A percentile compares a stretch with the other conserved stretches of the same genome.
Evolutionary conservation across 2,329 filamentous ascomycete species (phyloP).

Genomic region (Fusarium keratoplasticum): DNA sequence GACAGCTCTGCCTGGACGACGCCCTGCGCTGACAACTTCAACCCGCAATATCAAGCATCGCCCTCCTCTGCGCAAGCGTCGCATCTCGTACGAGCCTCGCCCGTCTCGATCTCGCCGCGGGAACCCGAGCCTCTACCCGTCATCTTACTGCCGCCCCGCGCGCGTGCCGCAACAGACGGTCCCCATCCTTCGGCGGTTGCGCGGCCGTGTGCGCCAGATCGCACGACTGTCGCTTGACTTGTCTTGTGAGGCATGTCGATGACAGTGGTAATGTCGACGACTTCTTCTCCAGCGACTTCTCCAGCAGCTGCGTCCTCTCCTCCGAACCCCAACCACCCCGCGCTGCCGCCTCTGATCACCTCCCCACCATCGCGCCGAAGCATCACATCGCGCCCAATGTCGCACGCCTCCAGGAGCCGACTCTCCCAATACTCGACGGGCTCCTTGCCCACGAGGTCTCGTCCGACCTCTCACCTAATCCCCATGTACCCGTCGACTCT

Average conservation of each 20-base stretch:
- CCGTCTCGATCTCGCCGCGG: slow-evolving; percentile 24
- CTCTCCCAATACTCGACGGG: slow-evolving; percentile 85
- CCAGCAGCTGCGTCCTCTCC: slow-evolving; percentile 58
- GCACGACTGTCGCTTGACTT: slow-evolving; percentile 43
- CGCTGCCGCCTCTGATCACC: slow-evolving; percentile 68
- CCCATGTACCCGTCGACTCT: slow-evolving; percentile 88
- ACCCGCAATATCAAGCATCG: slow-evolving; percentile 19
- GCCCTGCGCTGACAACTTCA: slow-evolving; percentile 20
- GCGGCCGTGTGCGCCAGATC: slow-evolving; percentile 47
- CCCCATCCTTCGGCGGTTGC: slow-evolving; percentile 41
- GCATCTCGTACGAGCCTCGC: slow-evolving; percentile 7
- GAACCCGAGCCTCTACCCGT: slow-evolving; percentile 23
- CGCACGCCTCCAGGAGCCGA: slow-evolving; percentile 82
- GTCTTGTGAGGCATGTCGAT: slow-evolving; percentile 48
- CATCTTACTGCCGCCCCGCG: slow-evolving; percentile 37
- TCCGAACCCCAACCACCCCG: slow-evolving; percentile 64
- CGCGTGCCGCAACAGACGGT: slow-evolving; percentile 26
- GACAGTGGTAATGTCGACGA: slow-evolving; percentile 68
- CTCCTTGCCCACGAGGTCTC: slow-evolving; percentile 77
- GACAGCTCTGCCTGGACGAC: slow-evolving; percentile 26
- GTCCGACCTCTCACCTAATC: slow-evolving; percentile 84
- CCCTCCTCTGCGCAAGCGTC: slow-evolving; percentile 26
- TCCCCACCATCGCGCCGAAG: slow-evolving; percentile 69
- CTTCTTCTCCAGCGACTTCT: slow-evolving; percentile 66
- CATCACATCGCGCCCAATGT: slow-evolving; percentile 73